phyloP scores from a whole-genome alignment of 129 eudicot species.

The Artemisia annua region DNA sequence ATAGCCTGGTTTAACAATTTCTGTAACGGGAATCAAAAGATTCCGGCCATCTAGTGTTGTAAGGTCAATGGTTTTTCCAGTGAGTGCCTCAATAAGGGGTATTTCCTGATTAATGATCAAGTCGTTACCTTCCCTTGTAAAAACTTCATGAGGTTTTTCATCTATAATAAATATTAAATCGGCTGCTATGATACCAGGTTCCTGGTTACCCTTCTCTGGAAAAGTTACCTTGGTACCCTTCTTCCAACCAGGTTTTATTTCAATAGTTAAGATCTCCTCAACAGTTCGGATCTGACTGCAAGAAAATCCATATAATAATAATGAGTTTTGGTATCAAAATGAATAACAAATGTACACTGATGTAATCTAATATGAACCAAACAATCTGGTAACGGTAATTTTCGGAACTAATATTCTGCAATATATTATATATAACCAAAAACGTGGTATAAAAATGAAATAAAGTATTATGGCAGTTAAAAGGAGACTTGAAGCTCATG shows the following conservation, averaged over 20 bases:
- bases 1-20: slow-evolving; percentile 61
- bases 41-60: slow-evolving; percentile 55
- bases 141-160: slow-evolving; percentile 59
- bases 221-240: slow-evolving; percentile 75
- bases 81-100: slow-evolving; percentile 58
- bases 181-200: slow-evolving; percentile 67
- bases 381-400: too few relatives aligned
- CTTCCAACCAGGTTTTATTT: slow-evolving; percentile 74
- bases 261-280: slow-evolving; percentile 65
- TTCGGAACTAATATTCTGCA: too few relatives aligned
- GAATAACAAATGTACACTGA: too few relatives aligned
- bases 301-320: too few relatives aligned
- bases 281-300: slow-evolving; percentile 42
- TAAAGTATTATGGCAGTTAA: too few relatives aligned
- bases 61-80: slow-evolving; percentile 56
- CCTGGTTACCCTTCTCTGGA: slow-evolving; percentile 68
- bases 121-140: slow-evolving; percentile 59
- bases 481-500: too few relatives aligned
- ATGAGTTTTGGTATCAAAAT: too few relatives aligned
- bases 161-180: slow-evolving; percentile 60
- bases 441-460: too few relatives aligned
- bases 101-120: slow-evolving; percentile 49
- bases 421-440: too few relatives aligned
- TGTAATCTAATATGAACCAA: too few relatives aligned
- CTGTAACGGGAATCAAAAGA: slow-evolving; percentile 45